Evolutionary conservation across 2,329 filamentous ascomycete species (phyloP).

Genomic region (Metarhizium anisopliae): DNA sequence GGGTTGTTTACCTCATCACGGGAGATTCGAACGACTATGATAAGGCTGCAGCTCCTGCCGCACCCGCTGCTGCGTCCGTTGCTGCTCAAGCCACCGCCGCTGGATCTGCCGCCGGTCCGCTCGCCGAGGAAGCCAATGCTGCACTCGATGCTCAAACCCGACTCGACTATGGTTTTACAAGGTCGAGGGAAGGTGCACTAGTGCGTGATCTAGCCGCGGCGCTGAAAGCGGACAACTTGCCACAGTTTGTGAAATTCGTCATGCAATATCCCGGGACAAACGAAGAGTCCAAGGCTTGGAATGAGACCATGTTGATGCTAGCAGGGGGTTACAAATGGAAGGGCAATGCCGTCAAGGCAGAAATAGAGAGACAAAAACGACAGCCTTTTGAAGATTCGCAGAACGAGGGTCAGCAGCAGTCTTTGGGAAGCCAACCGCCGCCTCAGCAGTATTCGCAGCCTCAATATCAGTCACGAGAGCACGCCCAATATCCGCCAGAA

Average conservation of each 20-base stretch:
- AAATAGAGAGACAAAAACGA: background rate
- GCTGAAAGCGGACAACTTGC: background rate
- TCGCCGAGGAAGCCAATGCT: too few species aligned
- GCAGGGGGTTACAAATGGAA: background rate
- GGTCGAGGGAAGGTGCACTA: background rate
- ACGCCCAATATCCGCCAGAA: background rate
- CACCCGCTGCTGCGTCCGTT: too few species aligned
- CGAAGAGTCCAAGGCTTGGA: background rate
- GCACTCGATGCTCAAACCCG: background rate
- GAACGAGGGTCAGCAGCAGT: background rate
- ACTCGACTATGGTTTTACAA: background rate
- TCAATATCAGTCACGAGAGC: background rate
- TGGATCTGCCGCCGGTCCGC: too few species aligned
- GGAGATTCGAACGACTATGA: too few species aligned
- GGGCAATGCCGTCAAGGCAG: background rate
- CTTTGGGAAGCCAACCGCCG: background rate
- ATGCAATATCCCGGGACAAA: background rate
- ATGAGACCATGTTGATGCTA: background rate
- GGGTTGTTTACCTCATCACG: too few species aligned
- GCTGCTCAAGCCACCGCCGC: too few species aligned
- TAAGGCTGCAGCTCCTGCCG: too few species aligned
- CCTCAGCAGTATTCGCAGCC: background rate
- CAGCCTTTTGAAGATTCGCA: too few species aligned
- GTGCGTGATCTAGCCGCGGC: background rate
- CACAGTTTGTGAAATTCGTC: background rate